These are phyloP conservation scores for Cladosporium colombiae DNA, from an alignment of 2,329 filamentous ascomycete genomes.

Conservation along the genomic window DNA sequence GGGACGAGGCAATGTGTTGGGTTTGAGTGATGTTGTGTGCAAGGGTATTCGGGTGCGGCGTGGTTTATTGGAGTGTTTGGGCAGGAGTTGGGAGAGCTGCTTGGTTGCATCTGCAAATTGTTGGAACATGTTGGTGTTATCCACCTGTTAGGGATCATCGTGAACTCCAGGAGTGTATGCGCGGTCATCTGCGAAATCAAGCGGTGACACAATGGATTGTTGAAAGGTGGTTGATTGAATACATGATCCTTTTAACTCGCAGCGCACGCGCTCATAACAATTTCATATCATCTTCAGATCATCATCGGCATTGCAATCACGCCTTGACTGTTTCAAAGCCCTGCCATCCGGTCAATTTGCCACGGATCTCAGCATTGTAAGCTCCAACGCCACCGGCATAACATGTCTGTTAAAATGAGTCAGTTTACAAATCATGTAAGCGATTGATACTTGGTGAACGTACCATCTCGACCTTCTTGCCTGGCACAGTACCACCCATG, in stretches of 20 bases:
- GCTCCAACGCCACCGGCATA: slow-evolving; percentile 34
- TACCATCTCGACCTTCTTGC: slow-evolving; percentile 32
- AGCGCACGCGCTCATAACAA: neutral
- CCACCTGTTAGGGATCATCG: too few species aligned
- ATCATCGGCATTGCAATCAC: neutral
- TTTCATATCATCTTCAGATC: neutral
- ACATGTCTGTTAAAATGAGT: slow-evolving; percentile 24
- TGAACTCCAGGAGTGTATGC: too few species aligned
- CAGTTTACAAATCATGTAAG: slow-evolving; percentile 23
- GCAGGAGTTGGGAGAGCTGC: too few species aligned
- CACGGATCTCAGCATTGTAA: slow-evolving; percentile 33
- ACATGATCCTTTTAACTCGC: neutral
- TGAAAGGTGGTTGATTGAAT: neutral
- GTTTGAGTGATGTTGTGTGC: neutral
- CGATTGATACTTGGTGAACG: neutral
- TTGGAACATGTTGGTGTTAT: too few species aligned
- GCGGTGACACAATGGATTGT: neutral
- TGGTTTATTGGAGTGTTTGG: too few species aligned
- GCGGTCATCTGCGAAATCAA: too few species aligned
- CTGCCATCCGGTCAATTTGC: slow-evolving; percentile 28
- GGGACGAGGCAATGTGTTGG: neutral
- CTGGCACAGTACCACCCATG: slow-evolving; percentile 33
- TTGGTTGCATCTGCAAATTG: too few species aligned
- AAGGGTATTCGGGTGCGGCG: neutral
- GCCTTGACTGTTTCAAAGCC: slow-evolving; percentile 32